phyloP scores from a whole-genome alignment of 768 basidiomycete species.

The Boletus rubropictus region DNA sequence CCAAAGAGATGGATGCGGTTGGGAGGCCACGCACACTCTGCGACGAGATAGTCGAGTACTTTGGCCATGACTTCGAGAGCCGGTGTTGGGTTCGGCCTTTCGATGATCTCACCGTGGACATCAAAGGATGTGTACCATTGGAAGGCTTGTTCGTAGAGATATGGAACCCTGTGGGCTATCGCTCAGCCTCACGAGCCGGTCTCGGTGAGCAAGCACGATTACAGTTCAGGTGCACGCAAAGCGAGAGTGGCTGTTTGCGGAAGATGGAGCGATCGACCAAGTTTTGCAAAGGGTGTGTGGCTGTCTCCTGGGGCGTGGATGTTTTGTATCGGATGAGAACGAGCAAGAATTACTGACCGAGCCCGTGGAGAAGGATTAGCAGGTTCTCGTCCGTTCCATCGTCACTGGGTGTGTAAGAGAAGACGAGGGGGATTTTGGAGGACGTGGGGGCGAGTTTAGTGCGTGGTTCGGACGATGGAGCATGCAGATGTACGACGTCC shows the following conservation, averaged over 20 bases:
- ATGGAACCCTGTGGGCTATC: conserved; percentile 54
- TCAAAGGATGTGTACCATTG: conserved; percentile 89
- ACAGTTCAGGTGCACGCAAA: conserved; percentile 74
- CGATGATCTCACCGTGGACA: conserved; percentile 64
- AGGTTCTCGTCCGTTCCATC: conserved; percentile 87
- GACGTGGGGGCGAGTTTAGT: conserved; percentile 48
- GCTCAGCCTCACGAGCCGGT: conserved; percentile 8
- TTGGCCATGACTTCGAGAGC: conserved; percentile 53
- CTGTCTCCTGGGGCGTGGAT: conserved; percentile 62
- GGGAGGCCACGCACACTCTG: conserved; percentile 59
- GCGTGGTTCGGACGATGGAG: conserved; percentile 19
- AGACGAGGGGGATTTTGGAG: conserved; percentile 46
- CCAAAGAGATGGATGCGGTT: conserved; percentile 80
- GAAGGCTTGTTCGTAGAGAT: conserved; percentile 69
- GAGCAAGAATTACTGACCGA: conserved; percentile 46
- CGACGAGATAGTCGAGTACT: conserved; percentile 51
- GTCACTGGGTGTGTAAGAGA: conserved; percentile 64
- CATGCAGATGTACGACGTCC: conserved; percentile 19
- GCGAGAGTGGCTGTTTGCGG: conserved; percentile 87
- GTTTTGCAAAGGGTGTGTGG: conserved; percentile 65
- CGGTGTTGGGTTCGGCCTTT: conserved; percentile 65
- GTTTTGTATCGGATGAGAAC: not conserved
- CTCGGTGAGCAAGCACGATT: conserved; percentile 21
- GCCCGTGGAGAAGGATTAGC: conserved; percentile 77
- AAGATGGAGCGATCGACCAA: conserved; percentile 70